Base-by-base conservation (phyloP, 2,329 filamentous ascomycete genomes). In the Colletotrichum agaves region DNA sequence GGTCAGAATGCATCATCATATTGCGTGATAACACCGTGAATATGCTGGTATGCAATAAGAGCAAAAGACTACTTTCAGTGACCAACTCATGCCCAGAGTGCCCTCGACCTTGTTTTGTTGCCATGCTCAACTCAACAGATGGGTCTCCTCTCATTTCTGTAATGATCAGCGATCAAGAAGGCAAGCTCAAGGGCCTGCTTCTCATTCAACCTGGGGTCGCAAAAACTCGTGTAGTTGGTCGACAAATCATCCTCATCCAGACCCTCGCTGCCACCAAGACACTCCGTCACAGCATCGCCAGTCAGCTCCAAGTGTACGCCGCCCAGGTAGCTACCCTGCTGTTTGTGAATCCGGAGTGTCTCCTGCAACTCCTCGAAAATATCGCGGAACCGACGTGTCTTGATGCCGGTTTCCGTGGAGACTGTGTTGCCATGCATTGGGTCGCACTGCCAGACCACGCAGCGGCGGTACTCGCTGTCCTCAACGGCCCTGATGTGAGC, bases 181-280 rank as follows among this genome's bases (percentile, higher is more conserved):
- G 96, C 94, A 77, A 98, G 80, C 83, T 99, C 96, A 13, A 99
- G 85, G 1, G 96, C 94, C 83, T 99, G 96, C 82, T 98, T 98
- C 85, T 98, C 96, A 76, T 99, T 99, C 72, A 99, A 82, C 23
- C 96, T 83, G 5, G 96, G 96, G 78, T 99, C 96, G 78, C 96
- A 99, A 83, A 95, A 98, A 41, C 92, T 97, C 5, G 94, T 97
- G 80, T 99, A 99, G 75, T 97, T 94, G 71, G 93, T 87, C 2
- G 91, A 91, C 74, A 99, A 78, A 75, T 98, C 95, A 70, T 96
- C 92, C 78, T 98, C 96, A 39, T 88, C 92, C 67, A 98, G 82
- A 0, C 91, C 93, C 76, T 93, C 93, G 70, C 93, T 95, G 19
- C 96, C 96, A 63, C 96, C 94, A 0, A 97, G 88, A 75, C 96